phyloP scores from a whole-genome alignment of 2,329 filamentous ascomycete species.

The Alternaria sp. region DNA sequence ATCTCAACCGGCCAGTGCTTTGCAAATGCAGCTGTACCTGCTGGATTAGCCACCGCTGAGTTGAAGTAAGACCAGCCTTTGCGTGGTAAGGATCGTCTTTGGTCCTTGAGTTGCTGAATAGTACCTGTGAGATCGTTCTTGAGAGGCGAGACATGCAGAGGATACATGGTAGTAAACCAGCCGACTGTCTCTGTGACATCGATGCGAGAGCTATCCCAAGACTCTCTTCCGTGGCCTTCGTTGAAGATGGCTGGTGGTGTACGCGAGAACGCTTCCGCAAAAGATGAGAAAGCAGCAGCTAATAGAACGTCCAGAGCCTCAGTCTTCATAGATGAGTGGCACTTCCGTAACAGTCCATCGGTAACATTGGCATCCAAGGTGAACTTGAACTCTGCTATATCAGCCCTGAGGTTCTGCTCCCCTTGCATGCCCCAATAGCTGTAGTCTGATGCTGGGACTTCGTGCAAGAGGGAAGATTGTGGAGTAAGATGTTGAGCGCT shows the following conservation, averaged over 20 bases:
- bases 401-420: constrained; percentile 17
- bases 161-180: constrained; percentile 30
- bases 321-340: neutral
- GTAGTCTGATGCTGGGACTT: constrained; percentile 5
- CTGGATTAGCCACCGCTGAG: neutral
- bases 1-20: constrained; percentile 56
- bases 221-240: constrained; percentile 30
- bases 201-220: constrained; percentile 33
- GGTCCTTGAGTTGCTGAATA: constrained; percentile 49
- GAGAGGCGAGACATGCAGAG: constrained; percentile 53
- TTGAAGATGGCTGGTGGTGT: constrained; percentile 3
- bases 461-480: neutral
- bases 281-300: neutral
- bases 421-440: constrained; percentile 10
- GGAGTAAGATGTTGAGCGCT: constrained; percentile 1
- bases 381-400: neutral
- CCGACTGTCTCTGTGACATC: constrained; percentile 29
- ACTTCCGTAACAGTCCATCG: neutral
- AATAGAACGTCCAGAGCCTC: neutral
- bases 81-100: constrained; percentile 10
- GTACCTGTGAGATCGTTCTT: constrained; percentile 5
- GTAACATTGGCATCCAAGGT: neutral
- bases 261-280: neutral
- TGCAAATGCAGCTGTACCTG: neutral
- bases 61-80: constrained; percentile 7